Evolutionary conservation across 306 rosid genomes (phyloP), one percentile per base, ranked within the genome.

Genomic region (Glycine latifolia): DNA sequence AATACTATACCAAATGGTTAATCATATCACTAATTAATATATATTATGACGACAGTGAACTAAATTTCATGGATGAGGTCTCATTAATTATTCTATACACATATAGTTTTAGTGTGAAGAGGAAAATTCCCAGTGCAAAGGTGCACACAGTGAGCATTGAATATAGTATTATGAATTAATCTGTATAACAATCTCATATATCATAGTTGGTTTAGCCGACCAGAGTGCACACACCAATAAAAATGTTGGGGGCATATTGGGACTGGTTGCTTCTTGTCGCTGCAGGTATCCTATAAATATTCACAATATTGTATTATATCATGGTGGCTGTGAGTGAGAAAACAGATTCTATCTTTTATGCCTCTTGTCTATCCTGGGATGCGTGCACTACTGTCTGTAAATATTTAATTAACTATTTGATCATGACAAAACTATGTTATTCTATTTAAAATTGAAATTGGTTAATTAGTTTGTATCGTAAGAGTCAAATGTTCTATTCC

Each of bases 271-370:
- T 72, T 52, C 63, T 33, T 72, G 77, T 72, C 77, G 44, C 63
- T 72, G 48, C 48, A 31, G 63, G 48, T 72, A 71, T 71, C 60
- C 76, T 71, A 71, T 71, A 52, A 50, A 31, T 37, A 37, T 52
- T 71, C 63, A 71, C 14, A 71, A 71, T 50, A 69, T 26, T 26
- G 31, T 48, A 70, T 49, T 47, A 20, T 69, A 49, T 71, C 26
- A 52, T 50, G 48, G 77, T 72, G 63, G 48, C 49, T 31, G 26
- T 49, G 13, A 26, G 31, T 26, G 31, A 69, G 41, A 71, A 39
- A 71, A 71, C 61, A 71, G 76, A 71, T 71, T 71, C 47, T 71
- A 71, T 71, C 76, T 50, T 71, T 71, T 12, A 71, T 71, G 76
- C 61, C 59, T 69, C 74, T 68, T 68, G 55, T 68, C 73, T 68